Conservation (phyloP, 108 stramenopile genomes). For the Skeletonema grethae region DNA sequence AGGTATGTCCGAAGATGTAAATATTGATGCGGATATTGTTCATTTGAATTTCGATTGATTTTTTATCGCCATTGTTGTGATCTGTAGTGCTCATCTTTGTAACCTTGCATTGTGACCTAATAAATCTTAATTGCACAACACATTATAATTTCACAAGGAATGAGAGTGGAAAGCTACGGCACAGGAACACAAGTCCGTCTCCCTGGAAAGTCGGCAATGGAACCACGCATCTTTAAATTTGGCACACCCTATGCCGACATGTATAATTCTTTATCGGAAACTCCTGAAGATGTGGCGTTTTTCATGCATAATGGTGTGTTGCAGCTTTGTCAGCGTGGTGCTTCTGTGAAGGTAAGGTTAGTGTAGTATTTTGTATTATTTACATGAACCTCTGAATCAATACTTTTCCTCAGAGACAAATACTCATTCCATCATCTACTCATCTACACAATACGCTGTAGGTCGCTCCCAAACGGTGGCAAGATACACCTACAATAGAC, state of each 20-base stretch:
- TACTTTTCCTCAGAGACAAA: neutral
- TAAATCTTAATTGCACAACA: neutral
- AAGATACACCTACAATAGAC: conserved; percentile 69
- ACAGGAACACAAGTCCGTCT: conserved; percentile 90
- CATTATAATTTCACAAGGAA: conserved; percentile 37
- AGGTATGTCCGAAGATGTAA: conserved; percentile 41
- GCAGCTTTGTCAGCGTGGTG: conserved; percentile 85
- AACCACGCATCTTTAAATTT: conserved; percentile 89
- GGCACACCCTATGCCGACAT: conserved; percentile 90
- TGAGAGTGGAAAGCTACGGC: conserved; percentile 85
- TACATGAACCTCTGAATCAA: neutral
- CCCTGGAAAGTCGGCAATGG: conserved; percentile 70
- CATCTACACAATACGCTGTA: neutral
- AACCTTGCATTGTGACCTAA: neutral
- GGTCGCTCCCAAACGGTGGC: conserved; percentile 88
- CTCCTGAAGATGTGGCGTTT: conserved; percentile 84
- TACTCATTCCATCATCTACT: neutral
- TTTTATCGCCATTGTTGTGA: neutral
- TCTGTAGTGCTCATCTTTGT: too few relatives aligned
- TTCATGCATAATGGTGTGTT: conserved; percentile 85
- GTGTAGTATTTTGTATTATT: conserved; percentile 8
- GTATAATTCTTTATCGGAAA: conserved; percentile 76
- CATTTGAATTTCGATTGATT: neutral
- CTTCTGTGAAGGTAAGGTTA: conserved; percentile 73
- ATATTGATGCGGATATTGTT: conserved; percentile 5